These are phyloP conservation scores for Pythium graminicola DNA, from an alignment of 352 stramenopile species.

Conservation along the genomic window DNA sequence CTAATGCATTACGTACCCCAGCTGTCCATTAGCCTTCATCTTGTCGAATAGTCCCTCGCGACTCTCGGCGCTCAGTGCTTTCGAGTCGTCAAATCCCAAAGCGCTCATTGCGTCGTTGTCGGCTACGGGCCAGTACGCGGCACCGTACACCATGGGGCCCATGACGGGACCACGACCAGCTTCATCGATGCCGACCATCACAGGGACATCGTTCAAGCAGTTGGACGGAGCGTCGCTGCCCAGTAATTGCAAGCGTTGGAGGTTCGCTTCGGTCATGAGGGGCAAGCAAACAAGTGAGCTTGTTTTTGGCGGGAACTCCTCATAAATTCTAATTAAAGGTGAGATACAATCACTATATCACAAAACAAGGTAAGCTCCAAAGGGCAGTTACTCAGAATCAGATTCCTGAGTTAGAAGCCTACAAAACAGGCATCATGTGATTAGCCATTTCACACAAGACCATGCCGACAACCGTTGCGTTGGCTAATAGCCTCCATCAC, in stretches of 20 bases:
- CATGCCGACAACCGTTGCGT: conserved; percentile 13
- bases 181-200: conserved; percentile 94
- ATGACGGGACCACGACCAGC: conserved; percentile 91
- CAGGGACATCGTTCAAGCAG: conserved; percentile 57
- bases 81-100: conserved; percentile 93
- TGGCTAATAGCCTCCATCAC: conserved; percentile 23
- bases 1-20: conserved; percentile 40
- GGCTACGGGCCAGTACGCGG: conserved; percentile 85
- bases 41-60: conserved; percentile 86
- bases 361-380: conserved; percentile 3
- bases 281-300: background rate
- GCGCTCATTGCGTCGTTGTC: conserved; percentile 72
- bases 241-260: conserved; percentile 52
- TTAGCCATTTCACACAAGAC: background rate
- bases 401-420: conserved; percentile 5
- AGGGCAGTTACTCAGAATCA: conserved; percentile 15
- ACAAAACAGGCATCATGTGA: no score
- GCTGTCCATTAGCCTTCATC: conserved; percentile 60
- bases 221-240: conserved; percentile 49
- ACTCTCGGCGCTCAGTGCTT: conserved; percentile 84
- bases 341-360: background rate
- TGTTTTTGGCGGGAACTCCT: conserved; percentile 20
- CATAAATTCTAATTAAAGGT: conserved; percentile 4
- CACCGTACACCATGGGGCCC: conserved; percentile 93
- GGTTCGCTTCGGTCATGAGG: conserved; percentile 16